Percentiles rank a stretch among this genome's conserved stretches.
Evolutionary conservation across 1,284 basidiomycete genomes (phyloP).

Genomic region (Polyporus tsugae): DNA sequence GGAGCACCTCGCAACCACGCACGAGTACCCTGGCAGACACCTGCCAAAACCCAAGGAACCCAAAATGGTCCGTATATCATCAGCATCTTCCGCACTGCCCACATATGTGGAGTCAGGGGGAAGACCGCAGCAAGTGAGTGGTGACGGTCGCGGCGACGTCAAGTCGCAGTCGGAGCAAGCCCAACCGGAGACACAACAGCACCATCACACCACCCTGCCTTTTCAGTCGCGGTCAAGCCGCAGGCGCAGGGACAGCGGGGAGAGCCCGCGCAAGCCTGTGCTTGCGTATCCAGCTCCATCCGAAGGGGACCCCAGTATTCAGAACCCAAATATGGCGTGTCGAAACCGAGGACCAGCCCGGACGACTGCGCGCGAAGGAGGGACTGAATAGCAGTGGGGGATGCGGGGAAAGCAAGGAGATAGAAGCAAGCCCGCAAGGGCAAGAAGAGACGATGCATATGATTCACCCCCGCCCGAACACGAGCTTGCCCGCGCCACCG

Average conservation of each 20-base stretch:
- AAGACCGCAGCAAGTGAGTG: slow-evolving; percentile 2
- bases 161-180: neutral
- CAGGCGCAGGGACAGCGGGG: neutral
- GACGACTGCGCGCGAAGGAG: neutral
- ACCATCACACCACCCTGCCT: neutral
- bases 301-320: slow-evolving; percentile 7
- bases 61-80: slow-evolving; percentile 22
- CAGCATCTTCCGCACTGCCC: slow-evolving; percentile 8
- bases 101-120: neutral
- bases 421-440: neutral
- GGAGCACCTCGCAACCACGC: slow-evolving; percentile 18
- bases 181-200: neutral
- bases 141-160: neutral
- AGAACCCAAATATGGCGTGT: slow-evolving; percentile 4
- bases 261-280: slow-evolving; percentile 10
- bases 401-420: neutral
- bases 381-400: slow-evolving; percentile 3
- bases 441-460: neutral
- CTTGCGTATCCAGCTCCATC: slow-evolving; percentile 8
- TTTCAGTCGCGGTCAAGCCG: slow-evolving; percentile 1
- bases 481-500: slow-evolving; percentile 53
- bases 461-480: slow-evolving; percentile 51
- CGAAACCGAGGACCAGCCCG: slow-evolving; percentile 8
- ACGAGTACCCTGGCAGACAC: slow-evolving; percentile 22
- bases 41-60: slow-evolving; percentile 26